Base-by-base conservation (phyloP, 78 protist species). In the Bodo saltans region DNA sequence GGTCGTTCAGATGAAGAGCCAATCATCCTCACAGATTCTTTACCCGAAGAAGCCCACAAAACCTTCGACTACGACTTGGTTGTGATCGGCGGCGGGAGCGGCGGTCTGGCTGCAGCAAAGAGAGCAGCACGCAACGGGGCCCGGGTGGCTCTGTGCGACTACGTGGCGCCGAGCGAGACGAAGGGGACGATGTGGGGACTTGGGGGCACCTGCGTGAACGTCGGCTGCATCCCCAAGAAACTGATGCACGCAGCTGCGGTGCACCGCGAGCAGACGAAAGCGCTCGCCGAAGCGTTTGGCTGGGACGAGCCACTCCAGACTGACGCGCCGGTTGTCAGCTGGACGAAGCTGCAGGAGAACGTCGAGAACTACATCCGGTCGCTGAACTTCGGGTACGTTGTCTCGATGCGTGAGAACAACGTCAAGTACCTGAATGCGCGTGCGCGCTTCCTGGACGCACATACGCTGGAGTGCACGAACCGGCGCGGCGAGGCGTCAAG, bases 221-320 rank as follows among this genome's bases (percentile, higher is more conserved):
- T 95, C 1, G 96, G 98, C 4, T 95, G 98, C 88, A 90, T 95
- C 8, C 98, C 98, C 26, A 95, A 95, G 86, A 92, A 92, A 73
- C 85, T 94, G 52, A 90, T 91, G 94, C 97, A 95, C 89, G 27
- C 29, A 32, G 93, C 95, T 0, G 89, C 90, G 3, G 53, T 85
- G 3, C 72, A 70, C 33, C 78, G 90, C 32, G 85, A 78, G 72
- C 38, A 39, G 69, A 17, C 90, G 32, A 42, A 87, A 11, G n/a
- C n/a, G n/a, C 93, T 92, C 34, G 88, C 97, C 30, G 28, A 30
- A 32, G 4, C 35, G 35, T 92, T 53, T 37, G 97, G 97, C 2
- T 86, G 90, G 91, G 42, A 88, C 4, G 88, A 83, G 35, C 47
- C 52, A 12, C 83, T 38, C 2, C 78, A 70, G 11, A 80, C 32